Evolutionary conservation across 495 filamentous ascomycete genomes (phyloP).

Genomic region (Penicillium angulare): DNA sequence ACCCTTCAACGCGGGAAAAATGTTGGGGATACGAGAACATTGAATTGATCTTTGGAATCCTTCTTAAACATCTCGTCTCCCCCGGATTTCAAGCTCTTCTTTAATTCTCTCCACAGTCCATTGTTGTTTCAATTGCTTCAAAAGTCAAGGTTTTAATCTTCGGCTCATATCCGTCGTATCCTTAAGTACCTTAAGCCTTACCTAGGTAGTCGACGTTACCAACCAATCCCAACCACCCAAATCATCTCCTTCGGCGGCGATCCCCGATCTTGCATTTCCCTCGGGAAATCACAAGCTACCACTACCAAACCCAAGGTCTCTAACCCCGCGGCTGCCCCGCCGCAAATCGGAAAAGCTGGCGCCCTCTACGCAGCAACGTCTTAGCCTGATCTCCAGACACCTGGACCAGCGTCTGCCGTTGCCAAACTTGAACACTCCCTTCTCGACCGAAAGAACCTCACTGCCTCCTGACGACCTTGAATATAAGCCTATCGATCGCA

Average conservation of each 20-base stretch:
- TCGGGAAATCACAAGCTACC: constrained; percentile 24
- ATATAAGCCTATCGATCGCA: constrained; percentile 50
- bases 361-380: constrained; percentile 60
- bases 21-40: neutral
- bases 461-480: constrained; percentile 55
- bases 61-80: neutral
- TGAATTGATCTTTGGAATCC: neutral
- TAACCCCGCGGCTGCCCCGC: constrained; percentile 41
- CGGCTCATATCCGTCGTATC: too few relatives aligned
- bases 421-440: constrained; percentile 65
- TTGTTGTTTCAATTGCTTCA: too few relatives aligned
- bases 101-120: neutral
- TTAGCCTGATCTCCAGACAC: constrained; percentile 81
- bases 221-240: constrained; percentile 9
- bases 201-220: neutral
- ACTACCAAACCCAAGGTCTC: constrained; percentile 12
- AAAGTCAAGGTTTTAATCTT: too few relatives aligned
- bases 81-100: neutral
- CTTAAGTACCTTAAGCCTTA: neutral
- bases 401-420: constrained; percentile 61
- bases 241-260: constrained; percentile 25
- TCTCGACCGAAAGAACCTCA: constrained; percentile 60
- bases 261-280: constrained; percentile 32
- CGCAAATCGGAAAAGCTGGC: constrained; percentile 52
- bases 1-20: neutral